Evolutionary conservation across 2,329 filamentous ascomycete genomes (phyloP).

Genomic region (Blastomyces parvus): DNA sequence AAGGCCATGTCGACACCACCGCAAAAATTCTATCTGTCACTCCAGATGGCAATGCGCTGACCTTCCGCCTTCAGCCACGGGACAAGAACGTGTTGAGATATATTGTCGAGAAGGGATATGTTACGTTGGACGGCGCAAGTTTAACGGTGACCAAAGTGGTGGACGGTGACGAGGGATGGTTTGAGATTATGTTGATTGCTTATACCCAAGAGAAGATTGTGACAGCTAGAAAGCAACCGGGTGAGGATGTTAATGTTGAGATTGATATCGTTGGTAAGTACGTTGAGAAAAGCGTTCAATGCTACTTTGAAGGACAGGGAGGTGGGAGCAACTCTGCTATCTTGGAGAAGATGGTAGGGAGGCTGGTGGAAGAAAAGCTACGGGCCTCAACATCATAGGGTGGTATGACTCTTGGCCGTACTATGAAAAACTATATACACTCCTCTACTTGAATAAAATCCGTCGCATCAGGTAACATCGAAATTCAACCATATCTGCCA

Average conservation of each 20-base stretch:
- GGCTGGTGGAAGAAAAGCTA: constrained; percentile 63
- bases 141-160: constrained; percentile 82
- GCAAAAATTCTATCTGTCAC: constrained; percentile 63
- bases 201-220: constrained; percentile 94
- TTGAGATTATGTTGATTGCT: constrained; percentile 92
- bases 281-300: constrained; percentile 68
- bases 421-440: background rate
- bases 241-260: constrained; percentile 82
- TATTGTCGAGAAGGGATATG: constrained; percentile 91
- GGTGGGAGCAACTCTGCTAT: constrained; percentile 40
- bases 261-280: constrained; percentile 71
- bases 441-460: background rate
- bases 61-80: constrained; percentile 69
- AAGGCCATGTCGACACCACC: constrained; percentile 90
- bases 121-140: constrained; percentile 88
- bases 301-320: constrained; percentile 52
- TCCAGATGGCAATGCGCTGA: constrained; percentile 82
- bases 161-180: constrained; percentile 70
- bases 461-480: too few relatives aligned
- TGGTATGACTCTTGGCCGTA: background rate
- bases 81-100: constrained; percentile 66
- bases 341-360: constrained; percentile 62
- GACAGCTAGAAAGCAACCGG: constrained; percentile 64
- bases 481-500: too few relatives aligned
- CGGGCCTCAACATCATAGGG: constrained; percentile 21